Evolutionary conservation across 1,284 basidiomycete species (phyloP).

Genomic region (Flammula alnicola): DNA sequence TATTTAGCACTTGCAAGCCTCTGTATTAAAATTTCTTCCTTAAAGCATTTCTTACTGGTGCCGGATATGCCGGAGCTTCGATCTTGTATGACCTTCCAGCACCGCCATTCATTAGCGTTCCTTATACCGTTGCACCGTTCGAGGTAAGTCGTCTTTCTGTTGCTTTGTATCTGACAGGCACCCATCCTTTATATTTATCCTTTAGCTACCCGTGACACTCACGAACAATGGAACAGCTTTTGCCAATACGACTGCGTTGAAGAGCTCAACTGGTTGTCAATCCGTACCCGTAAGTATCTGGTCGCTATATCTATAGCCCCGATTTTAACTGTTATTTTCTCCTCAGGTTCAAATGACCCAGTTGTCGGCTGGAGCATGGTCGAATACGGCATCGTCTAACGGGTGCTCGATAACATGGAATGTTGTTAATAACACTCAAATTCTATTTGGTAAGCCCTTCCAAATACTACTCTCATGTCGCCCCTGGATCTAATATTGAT

Average conservation of each 20-base stretch:
- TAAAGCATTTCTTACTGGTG: conserved; percentile 54
- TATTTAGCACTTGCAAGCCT: background rate
- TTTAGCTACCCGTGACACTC: conserved; percentile 32
- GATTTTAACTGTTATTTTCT: background rate
- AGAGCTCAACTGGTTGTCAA: conserved; percentile 47
- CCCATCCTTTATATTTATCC: background rate
- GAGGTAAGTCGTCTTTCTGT: conserved; percentile 35
- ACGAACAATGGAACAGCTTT: conserved; percentile 43
- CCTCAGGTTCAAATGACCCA: conserved; percentile 36
- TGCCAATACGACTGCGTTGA: conserved; percentile 52
- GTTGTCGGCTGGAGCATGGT: conserved; percentile 42
- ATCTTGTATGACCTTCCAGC: conserved; percentile 48
- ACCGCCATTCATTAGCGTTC: conserved; percentile 46
- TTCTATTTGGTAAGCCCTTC: conserved; percentile 44
- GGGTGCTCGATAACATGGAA: conserved; percentile 45
- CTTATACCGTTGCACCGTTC: conserved; percentile 51
- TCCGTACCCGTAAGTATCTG: conserved; percentile 38
- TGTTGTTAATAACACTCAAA: conserved; percentile 42
- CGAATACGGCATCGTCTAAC: conserved; percentile 41
- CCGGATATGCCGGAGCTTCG: conserved; percentile 54
- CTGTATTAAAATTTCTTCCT: background rate
- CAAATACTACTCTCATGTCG: background rate
- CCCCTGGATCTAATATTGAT: background rate
- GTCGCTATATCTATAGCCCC: background rate
- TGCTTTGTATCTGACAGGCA: background rate